phyloP scores from a whole-genome alignment of 2,329 filamentous ascomycete species.

The Fusarium penzigii region DNA sequence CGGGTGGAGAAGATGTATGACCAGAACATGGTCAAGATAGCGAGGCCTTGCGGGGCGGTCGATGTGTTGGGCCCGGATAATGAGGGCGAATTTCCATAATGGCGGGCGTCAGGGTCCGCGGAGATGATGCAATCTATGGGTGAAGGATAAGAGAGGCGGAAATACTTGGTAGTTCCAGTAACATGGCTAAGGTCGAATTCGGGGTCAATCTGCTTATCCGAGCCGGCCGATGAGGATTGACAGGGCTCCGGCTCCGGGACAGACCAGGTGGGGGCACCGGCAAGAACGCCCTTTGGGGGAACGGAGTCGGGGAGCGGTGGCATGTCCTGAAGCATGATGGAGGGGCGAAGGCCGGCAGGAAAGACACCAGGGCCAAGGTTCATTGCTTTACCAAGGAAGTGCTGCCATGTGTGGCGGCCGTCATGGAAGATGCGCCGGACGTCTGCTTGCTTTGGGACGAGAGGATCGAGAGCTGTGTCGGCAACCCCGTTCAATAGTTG shows the following conservation, averaged over 20 bases:
- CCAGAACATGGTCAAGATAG: slow-evolving; percentile 30
- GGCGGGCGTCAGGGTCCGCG: slow-evolving; percentile 16
- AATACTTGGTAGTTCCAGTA: slow-evolving; percentile 28
- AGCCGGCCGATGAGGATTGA: neutral
- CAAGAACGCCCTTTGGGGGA: slow-evolving; percentile 23
- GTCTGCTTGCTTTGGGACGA: slow-evolving; percentile 22
- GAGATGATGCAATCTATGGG: slow-evolving; percentile 23
- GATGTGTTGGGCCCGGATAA: slow-evolving; percentile 15
- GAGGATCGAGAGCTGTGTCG: slow-evolving; percentile 21
- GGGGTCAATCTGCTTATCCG: slow-evolving; percentile 1
- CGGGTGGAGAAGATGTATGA: slow-evolving; percentile 32
- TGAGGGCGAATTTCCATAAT: slow-evolving; percentile 20
- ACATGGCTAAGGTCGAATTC: slow-evolving; percentile 24
- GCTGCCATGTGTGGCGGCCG: slow-evolving; percentile 23
- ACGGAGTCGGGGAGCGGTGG: slow-evolving; percentile 24
- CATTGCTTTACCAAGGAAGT: slow-evolving; percentile 19
- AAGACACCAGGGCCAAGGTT: slow-evolving; percentile 22
- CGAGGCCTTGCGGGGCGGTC: slow-evolving; percentile 25
- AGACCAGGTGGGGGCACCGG: slow-evolving; percentile 26
- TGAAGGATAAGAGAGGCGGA: slow-evolving; percentile 25
- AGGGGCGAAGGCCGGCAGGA: slow-evolving; percentile 22
- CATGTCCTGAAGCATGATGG: slow-evolving; percentile 29
- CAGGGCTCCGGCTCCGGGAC: slow-evolving; percentile 26
- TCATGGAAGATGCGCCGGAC: slow-evolving; percentile 24
- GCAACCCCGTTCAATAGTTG: slow-evolving; percentile 14